These are phyloP conservation scores for Hygrophoropsis aurantiaca DNA, from an alignment of 768 basidiomycete genomes.

Conservation along the genomic window DNA sequence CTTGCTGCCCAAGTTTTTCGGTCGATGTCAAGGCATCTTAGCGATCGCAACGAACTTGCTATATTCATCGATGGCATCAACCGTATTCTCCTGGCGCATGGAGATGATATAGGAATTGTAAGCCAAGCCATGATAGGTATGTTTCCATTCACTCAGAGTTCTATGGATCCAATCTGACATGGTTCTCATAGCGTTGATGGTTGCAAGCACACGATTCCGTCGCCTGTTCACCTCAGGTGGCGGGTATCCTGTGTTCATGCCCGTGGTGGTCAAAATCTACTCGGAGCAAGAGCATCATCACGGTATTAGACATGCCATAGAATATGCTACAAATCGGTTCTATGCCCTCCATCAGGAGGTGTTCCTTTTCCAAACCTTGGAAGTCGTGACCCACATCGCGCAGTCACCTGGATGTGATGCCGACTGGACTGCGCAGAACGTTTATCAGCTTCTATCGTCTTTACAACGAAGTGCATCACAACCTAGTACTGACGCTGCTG, in stretches of 20 bases:
- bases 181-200: constrained; percentile 57
- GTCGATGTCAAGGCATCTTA: constrained; percentile 69
- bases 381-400: constrained; percentile 56
- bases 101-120: constrained; percentile 77
- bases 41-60: constrained; percentile 66
- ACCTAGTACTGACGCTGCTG: constrained; percentile 56
- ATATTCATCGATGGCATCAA: constrained; percentile 70
- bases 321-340: constrained; percentile 71
- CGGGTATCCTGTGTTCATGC: constrained; percentile 76
- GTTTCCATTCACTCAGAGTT: constrained; percentile 21
- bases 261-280: constrained; percentile 68
- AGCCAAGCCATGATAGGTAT: constrained; percentile 70
- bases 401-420: constrained; percentile 48
- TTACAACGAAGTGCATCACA: constrained; percentile 44
- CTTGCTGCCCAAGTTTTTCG: constrained; percentile 70
- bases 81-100: constrained; percentile 64
- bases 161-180: not conserved
- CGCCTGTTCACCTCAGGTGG: constrained; percentile 73
- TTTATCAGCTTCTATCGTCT: constrained; percentile 60
- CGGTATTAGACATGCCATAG: constrained; percentile 65
- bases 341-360: constrained; percentile 71
- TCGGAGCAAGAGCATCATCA: constrained; percentile 54
- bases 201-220: constrained; percentile 73
- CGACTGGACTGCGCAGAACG: constrained; percentile 51
- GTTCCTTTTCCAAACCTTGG: constrained; percentile 74